These are phyloP conservation scores for Tubosaeta brunneosetosa DNA, from an alignment of 768 basidiomycete species.

Conservation along the genomic window DNA sequence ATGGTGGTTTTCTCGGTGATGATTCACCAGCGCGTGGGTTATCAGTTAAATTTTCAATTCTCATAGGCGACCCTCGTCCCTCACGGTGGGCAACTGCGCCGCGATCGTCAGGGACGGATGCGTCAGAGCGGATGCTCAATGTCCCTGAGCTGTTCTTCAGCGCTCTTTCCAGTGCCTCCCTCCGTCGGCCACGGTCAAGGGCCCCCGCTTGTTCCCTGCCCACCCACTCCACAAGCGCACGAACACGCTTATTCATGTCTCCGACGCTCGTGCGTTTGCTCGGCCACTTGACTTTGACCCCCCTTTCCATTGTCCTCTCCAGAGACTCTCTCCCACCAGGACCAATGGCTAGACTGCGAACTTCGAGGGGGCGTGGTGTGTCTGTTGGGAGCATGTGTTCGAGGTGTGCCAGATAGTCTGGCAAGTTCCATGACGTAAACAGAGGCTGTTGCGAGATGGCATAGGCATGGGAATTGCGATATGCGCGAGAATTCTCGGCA, in stretches of 20 bases:
- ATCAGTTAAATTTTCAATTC: slow-evolving; percentile 23
- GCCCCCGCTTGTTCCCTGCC: slow-evolving; percentile 79
- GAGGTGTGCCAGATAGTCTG: slow-evolving; percentile 89
- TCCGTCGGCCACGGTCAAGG: slow-evolving; percentile 62
- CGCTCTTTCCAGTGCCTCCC: slow-evolving; percentile 60
- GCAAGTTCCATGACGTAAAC: slow-evolving; percentile 84
- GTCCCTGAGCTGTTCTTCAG: slow-evolving; percentile 27
- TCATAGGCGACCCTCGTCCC: slow-evolving; percentile 29
- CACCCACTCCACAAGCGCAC: slow-evolving; percentile 91
- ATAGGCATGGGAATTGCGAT: slow-evolving; percentile 76
- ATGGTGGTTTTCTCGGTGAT: slow-evolving; percentile 4
- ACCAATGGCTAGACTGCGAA: slow-evolving; percentile 47
- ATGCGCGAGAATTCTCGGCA: slow-evolving; percentile 57
- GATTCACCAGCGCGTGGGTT: slow-evolving; percentile 15
- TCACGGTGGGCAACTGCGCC: slow-evolving; percentile 10
- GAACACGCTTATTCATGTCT: slow-evolving; percentile 95
- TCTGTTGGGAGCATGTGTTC: slow-evolving; percentile 77
- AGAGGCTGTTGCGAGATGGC: slow-evolving; percentile 74
- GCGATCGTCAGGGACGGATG: slow-evolving; percentile 13
- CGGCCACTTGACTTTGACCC: slow-evolving; percentile 90
- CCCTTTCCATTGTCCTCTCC: slow-evolving; percentile 66
- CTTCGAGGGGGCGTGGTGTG: slow-evolving; percentile 67
- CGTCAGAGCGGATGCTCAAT: slow-evolving; percentile 3
- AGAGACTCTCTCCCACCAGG: slow-evolving; percentile 46
- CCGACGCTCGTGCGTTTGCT: slow-evolving; percentile 92